Conservation (phyloP, 768 basidiomycete species). For the Udeniomyces megalosporus region DNA sequence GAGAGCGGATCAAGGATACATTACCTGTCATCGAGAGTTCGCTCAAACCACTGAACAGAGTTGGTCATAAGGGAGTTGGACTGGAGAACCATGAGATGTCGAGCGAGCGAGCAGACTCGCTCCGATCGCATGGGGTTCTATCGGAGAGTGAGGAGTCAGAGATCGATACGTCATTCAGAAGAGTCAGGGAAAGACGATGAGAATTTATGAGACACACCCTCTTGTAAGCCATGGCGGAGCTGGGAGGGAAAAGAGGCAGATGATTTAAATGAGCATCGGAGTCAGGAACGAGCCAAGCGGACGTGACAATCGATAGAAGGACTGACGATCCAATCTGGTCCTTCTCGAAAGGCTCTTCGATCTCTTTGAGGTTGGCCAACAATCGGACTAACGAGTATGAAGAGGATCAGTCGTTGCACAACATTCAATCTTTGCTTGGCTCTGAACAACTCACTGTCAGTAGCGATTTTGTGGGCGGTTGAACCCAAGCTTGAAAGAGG, state of each 20-base stretch:
- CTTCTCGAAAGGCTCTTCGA: constrained; percentile 97
- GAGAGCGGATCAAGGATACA: no score
- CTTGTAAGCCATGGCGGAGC: constrained; percentile 18
- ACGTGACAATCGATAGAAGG: no score
- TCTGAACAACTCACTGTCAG: constrained; percentile 41
- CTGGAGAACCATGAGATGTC: constrained; percentile 88
- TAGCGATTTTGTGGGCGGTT: constrained; percentile 94
- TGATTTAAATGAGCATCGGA: neutral
- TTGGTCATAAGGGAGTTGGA: constrained; percentile 92
- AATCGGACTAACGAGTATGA: constrained; percentile 41
- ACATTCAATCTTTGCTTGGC: no score
- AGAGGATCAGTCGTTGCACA: neutral
- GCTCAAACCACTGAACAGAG: constrained; percentile 94
- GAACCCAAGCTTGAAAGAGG: constrained; percentile 77
- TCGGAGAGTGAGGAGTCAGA: neutral
- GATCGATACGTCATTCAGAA: neutral
- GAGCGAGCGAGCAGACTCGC: constrained; percentile 85
- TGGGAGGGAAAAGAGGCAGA: neutral
- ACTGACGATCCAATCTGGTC: constrained; percentile 73
- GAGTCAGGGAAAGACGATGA: neutral
- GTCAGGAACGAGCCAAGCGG: no score
- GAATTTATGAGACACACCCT: constrained; percentile 2
- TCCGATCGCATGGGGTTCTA: constrained; percentile 94
- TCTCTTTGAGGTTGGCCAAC: constrained; percentile 91
- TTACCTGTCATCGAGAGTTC: constrained; percentile 75